These are phyloP conservation scores for Antrodiella citrinella DNA, from an alignment of 768 basidiomycete species.

Conservation along the genomic window DNA sequence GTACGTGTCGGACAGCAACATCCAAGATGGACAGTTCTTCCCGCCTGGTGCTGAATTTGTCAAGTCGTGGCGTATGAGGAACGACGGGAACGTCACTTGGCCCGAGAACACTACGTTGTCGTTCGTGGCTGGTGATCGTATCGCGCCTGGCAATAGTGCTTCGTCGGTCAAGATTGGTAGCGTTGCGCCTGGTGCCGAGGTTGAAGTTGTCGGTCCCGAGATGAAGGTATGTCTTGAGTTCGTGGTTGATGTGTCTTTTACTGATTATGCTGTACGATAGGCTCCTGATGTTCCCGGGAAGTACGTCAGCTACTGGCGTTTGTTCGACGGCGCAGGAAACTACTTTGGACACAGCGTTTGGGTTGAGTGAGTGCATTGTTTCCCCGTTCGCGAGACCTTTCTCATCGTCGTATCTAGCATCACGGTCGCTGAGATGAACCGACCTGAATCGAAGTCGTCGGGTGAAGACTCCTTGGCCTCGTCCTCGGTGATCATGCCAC, in stretches of 20 bases:
- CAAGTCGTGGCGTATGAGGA: slow-evolving; percentile 73
- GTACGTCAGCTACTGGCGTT: slow-evolving; percentile 72
- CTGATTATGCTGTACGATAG: slow-evolving; percentile 22
- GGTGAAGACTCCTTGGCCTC: slow-evolving; percentile 51
- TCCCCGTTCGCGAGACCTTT: background rate
- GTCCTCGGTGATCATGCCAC: slow-evolving; percentile 68
- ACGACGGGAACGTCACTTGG: slow-evolving; percentile 59
- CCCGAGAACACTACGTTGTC: slow-evolving; percentile 58
- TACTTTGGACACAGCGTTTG: slow-evolving; percentile 71
- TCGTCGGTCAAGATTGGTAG: slow-evolving; percentile 41
- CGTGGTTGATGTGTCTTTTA: too few species aligned
- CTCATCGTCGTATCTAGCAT: slow-evolving; percentile 34
- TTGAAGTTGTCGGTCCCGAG: slow-evolving; percentile 65
- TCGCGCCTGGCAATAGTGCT: slow-evolving; percentile 30
- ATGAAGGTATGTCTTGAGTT: slow-evolving; percentile 49
- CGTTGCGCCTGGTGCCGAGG: slow-evolving; percentile 47
- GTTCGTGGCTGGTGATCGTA: slow-evolving; percentile 63
- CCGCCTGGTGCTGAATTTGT: slow-evolving; percentile 82
- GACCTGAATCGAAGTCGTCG: slow-evolving; percentile 18
- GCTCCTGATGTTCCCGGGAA: slow-evolving; percentile 69
- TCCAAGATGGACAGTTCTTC: slow-evolving; percentile 66
- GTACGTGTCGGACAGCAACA: slow-evolving; percentile 61
- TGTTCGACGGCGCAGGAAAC: slow-evolving; percentile 48
- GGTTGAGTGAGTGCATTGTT: slow-evolving; percentile 56
- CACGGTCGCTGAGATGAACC: slow-evolving; percentile 45